Base-by-base conservation (phyloP, 2,329 filamentous ascomycete genomes). In the Colletotrichum paranaense region DNA sequence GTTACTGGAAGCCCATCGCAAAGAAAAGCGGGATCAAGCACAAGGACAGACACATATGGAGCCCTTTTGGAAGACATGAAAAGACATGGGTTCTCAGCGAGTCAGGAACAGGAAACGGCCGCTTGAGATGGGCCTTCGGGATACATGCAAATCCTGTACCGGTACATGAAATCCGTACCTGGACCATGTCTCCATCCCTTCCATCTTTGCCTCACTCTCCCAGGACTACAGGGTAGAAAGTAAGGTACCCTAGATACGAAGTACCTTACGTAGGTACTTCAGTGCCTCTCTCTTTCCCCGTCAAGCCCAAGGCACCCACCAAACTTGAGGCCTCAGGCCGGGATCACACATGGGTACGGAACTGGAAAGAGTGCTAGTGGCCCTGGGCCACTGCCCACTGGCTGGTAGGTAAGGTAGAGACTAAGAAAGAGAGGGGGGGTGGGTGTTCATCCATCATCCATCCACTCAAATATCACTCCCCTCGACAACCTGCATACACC, bases 51-150 rank as follows among this genome's bases (percentile, higher is more conserved):
- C 42, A 70, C 49, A 59, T 46, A 56, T 71, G 67, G 67, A 9
- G 60, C 22, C 60, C 38, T 49, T 73, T 56, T 46, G 53, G 35
- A 60, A 56, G 63, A 46, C 49, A 62, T 60, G 68, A 63, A 38
- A 52, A 67, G 57, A 49, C 63, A 62, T 57, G 69, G 67, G 55
- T 71, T 58, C 28, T 71, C 62, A 65, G 65, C 69, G 72, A 74
- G 72, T 74, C 72, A 73, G 69, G 72, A 68, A 64, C 65, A 72
- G 69, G 69, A 63, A 68, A 67, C 72, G 68, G 72, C 68, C 56
- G 68, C 72, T 68, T 68, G 69, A 62, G 69, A 72, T 72, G 72
- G 72, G 58, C n/a, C 35, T 35, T 49, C 14, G 38, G 55, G 46
- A 30, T 68, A 73, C 72, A 22, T 62, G 35, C 55, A 24, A 35